phyloP scores from a whole-genome alignment of 1,139 yeast species.

The Geotrichum histeridarum region DNA sequence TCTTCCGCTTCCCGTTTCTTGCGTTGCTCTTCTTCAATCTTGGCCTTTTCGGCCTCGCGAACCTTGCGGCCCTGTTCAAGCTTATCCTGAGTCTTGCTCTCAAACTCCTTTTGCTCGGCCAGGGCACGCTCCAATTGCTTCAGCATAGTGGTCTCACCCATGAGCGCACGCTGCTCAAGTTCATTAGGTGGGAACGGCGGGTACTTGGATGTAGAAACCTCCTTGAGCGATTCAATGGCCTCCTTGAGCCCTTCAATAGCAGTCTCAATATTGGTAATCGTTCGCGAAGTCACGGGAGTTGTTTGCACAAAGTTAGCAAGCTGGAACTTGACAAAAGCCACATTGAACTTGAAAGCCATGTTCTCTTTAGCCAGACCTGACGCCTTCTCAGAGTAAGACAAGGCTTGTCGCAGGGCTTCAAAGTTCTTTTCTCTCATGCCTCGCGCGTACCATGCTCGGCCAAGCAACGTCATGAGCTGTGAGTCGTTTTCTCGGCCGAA shows the following conservation, averaged over 20 bases:
- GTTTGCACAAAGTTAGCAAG: slow-evolving; percentile 78
- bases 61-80: slow-evolving; percentile 67
- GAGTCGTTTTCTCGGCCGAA: slow-evolving; percentile 61
- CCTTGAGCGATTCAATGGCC: slow-evolving; percentile 59
- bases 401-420: slow-evolving; percentile 54
- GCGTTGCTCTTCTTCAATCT: slow-evolving; percentile 37
- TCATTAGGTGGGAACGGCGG: slow-evolving; percentile 78
- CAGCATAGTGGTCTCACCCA: slow-evolving; percentile 73
- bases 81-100: slow-evolving; percentile 52
- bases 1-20: slow-evolving; percentile 37
- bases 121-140: slow-evolving; percentile 66
- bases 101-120: slow-evolving; percentile 68
- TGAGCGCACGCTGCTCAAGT: slow-evolving; percentile 73
- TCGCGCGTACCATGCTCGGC: slow-evolving; percentile 85
- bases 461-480: slow-evolving; percentile 65
- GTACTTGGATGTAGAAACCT: slow-evolving; percentile 53
- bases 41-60: slow-evolving; percentile 55
- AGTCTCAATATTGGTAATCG: slow-evolving; percentile 54
- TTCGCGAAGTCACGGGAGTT: slow-evolving; percentile 55
- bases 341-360: slow-evolving; percentile 62
- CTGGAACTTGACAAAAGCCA: slow-evolving; percentile 81
- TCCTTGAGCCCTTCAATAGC: slow-evolving; percentile 56
- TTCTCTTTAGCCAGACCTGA: slow-evolving; percentile 41
- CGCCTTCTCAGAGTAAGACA: slow-evolving; percentile 60
- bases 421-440: slow-evolving; percentile 66